These are phyloP conservation scores for Chamaecyparis obtusa DNA, from an alignment of 75 land plant genomes.

Conservation along the genomic window DNA sequence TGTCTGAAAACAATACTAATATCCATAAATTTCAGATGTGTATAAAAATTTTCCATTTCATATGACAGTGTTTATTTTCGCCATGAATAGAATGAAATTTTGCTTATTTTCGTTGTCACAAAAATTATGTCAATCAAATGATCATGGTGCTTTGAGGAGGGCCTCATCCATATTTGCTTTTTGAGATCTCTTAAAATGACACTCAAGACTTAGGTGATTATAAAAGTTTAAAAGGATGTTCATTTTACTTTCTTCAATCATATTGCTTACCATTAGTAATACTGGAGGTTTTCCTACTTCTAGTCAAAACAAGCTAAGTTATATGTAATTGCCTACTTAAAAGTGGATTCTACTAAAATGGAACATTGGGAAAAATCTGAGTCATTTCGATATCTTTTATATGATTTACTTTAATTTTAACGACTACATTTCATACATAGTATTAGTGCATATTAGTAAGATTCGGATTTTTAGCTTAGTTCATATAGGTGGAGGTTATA, in stretches of 20 bases:
- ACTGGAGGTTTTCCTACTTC: background rate
- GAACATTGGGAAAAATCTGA: background rate
- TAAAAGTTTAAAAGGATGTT: background rate
- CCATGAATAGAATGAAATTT: background rate
- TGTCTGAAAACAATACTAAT: background rate
- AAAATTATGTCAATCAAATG: background rate
- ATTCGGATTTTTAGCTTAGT: no score
- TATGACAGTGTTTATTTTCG: background rate
- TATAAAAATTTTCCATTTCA: background rate
- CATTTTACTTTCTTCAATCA: background rate
- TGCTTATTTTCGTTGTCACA: background rate
- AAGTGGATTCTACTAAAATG: background rate
- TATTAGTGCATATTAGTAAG: no score
- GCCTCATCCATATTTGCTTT: background rate
- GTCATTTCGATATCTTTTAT: no score
- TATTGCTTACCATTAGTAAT: background rate
- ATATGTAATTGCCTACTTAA: background rate
- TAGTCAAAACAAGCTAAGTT: background rate
- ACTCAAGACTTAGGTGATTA: background rate
- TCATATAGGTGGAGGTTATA: no score
- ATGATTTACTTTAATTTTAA: no score
- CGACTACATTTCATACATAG: no score
- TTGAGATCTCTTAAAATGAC: background rate
- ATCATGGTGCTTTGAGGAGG: background rate
- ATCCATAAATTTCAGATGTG: background rate